Conservation (phyloP, 495 filamentous ascomycete species). For the Podospora sp. region DNA sequence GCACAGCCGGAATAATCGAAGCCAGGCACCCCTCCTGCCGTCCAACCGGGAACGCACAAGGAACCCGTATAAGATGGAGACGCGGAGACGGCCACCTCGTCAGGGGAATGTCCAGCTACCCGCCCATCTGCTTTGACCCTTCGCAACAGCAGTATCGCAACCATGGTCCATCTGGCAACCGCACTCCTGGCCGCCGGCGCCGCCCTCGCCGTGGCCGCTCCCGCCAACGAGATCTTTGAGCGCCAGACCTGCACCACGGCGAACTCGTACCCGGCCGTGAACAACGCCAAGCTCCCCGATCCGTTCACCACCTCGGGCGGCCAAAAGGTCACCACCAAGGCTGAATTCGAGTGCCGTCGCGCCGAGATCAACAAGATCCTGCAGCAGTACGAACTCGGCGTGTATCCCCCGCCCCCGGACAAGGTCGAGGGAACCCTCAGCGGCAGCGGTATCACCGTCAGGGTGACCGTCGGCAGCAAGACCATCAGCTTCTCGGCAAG, state of each 20-base stretch:
- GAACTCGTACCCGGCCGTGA: conserved; percentile 33
- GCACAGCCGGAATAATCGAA: conserved; percentile 28
- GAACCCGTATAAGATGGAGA: conserved; percentile 25
- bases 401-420: conserved; percentile 47
- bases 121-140: conserved; percentile 9
- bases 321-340: conserved; percentile 48
- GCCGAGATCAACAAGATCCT: conserved; percentile 54
- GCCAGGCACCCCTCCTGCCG: conserved; percentile 14
- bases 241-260: conserved; percentile 42
- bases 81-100: conserved; percentile 9
- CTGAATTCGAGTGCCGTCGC: conserved; percentile 54
- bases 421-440: conserved; percentile 45
- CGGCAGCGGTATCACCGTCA: conserved; percentile 45
- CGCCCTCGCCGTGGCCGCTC: conserved; percentile 43
- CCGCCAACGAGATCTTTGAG: conserved; percentile 47
- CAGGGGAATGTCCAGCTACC: conserved; percentile 2
- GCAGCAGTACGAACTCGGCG: conserved; percentile 56
- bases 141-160: conserved; percentile 2
- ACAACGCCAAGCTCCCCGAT: conserved; percentile 51
- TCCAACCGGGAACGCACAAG: conserved; percentile 19
- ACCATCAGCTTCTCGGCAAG: conserved; percentile 47
- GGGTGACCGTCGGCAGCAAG: conserved; percentile 48
- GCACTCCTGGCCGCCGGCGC: conserved; percentile 46
- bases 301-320: conserved; percentile 53
- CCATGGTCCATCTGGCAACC: conserved; percentile 46